phyloP scores from a whole-genome alignment of 768 basidiomycete species.

The Hygrocybe coccinea region DNA sequence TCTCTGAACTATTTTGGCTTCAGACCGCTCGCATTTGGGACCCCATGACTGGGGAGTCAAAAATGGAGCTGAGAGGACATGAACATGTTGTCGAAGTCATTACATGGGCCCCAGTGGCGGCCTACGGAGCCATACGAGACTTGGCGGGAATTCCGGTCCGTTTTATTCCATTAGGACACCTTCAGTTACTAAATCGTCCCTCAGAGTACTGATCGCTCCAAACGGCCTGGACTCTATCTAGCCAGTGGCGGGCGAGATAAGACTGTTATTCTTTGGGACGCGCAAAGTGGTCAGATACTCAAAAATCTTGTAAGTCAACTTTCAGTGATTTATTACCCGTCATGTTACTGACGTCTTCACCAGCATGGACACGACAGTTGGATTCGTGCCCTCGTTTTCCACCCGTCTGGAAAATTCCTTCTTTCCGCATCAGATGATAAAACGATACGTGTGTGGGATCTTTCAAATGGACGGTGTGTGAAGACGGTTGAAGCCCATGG shows the following conservation, averaged over 20 bases:
- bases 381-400: conserved; percentile 84
- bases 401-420: conserved; percentile 84
- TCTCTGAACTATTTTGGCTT: conserved; percentile 14
- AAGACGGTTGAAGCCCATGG: conserved; percentile 85
- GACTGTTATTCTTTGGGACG: conserved; percentile 89
- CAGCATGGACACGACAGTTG: conserved; percentile 85
- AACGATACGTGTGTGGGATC: conserved; percentile 86
- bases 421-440: conserved; percentile 93
- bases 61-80: conserved; percentile 81
- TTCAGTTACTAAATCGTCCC: neutral
- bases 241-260: conserved; percentile 88
- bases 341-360: conserved; percentile 6
- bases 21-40: conserved; percentile 81
- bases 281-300: conserved; percentile 73
- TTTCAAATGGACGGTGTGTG: conserved; percentile 76
- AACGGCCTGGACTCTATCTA: conserved; percentile 54
- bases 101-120: conserved; percentile 71
- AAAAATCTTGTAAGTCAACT: conserved; percentile 56
- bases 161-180: conserved; percentile 7
- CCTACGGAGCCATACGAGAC: conserved; percentile 73
- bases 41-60: conserved; percentile 65
- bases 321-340: conserved; percentile 2
- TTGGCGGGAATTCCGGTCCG: conserved; percentile 66
- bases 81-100: conserved; percentile 82
- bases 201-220: conserved; percentile 49